phyloP scores from a whole-genome alignment of 768 basidiomycete genomes.

The Lactarius hengduanensis region DNA sequence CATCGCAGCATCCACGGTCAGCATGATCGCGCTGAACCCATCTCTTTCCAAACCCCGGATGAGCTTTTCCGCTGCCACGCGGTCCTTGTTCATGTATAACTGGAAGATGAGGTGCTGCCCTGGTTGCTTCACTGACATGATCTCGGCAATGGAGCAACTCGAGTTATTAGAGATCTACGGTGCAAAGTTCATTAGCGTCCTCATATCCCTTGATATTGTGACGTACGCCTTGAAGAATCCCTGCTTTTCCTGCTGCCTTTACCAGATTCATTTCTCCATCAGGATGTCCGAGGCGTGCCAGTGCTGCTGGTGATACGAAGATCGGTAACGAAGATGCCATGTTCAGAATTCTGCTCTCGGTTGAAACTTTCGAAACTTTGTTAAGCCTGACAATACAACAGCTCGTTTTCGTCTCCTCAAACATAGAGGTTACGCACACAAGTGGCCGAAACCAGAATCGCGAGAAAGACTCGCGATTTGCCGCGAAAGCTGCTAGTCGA shows the following conservation, averaged over 20 bases:
- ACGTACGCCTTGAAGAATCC: constrained; percentile 49
- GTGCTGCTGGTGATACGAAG: constrained; percentile 44
- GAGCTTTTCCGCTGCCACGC: constrained; percentile 40
- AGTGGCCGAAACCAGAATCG: constrained; percentile 89
- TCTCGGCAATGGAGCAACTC: constrained; percentile 37
- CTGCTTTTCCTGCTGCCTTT: constrained; percentile 42
- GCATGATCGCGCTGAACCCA: constrained; percentile 47
- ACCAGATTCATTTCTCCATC: constrained; percentile 49
- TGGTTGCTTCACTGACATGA: constrained; percentile 33
- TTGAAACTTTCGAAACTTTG: constrained; percentile 32
- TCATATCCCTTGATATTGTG: neutral
- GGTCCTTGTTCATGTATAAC: constrained; percentile 49
- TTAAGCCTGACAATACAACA: constrained; percentile 29
- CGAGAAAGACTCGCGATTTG: constrained; percentile 29
- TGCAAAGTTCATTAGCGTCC: neutral
- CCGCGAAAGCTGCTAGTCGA: constrained; percentile 26
- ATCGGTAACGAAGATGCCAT: constrained; percentile 37
- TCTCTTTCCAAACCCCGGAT: constrained; percentile 39
- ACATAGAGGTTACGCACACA: constrained; percentile 36
- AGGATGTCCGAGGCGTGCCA: constrained; percentile 46
- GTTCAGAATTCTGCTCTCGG: constrained; percentile 31
- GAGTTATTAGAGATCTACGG: constrained; percentile 37
- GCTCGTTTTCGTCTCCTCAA: neutral
- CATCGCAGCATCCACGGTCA: constrained; percentile 50
- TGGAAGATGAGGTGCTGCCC: constrained; percentile 37